A percentile compares a stretch with the other conserved stretches of the same genome.
Evolutionary conservation across 1,284 basidiomycete genomes (phyloP).

Genomic region (Chalciporus sp.): DNA sequence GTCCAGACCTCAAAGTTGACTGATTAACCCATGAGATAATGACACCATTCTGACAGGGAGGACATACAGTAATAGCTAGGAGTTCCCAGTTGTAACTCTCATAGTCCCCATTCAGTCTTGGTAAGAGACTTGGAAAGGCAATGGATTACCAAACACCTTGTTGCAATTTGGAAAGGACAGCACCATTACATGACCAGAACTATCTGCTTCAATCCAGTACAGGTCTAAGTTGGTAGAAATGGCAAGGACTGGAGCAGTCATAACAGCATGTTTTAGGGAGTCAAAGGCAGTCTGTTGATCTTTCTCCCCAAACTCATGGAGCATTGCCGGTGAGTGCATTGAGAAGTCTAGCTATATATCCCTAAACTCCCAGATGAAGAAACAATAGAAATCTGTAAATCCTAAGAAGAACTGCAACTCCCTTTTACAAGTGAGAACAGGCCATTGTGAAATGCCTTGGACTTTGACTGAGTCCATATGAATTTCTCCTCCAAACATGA

Average conservation of each 20-base stretch:
- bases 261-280: background rate
- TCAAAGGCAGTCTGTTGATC: background rate
- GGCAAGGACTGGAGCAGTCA: constrained; percentile 3
- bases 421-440: no score
- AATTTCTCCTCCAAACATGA: no score
- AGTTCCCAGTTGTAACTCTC: constrained; percentile 21
- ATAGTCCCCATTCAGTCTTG: no score
- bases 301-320: background rate
- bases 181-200: background rate
- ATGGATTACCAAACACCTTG: no score
- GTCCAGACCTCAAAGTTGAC: constrained; percentile 16
- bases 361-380: no score
- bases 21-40: constrained; percentile 29
- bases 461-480: constrained; percentile 33
- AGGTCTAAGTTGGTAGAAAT: background rate
- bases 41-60: constrained; percentile 22
- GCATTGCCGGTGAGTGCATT: constrained; percentile 13
- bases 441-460: constrained; percentile 20
- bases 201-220: background rate
- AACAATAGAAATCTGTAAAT: no score
- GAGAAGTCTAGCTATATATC: no score
- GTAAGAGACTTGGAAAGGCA: no score
- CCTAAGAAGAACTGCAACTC: constrained; percentile 34
- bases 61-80: constrained; percentile 25
- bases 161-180: background rate